These are phyloP conservation scores for Lentinula novae-zelandiae DNA, from an alignment of 1,284 basidiomycete species.

Conservation along the genomic window DNA sequence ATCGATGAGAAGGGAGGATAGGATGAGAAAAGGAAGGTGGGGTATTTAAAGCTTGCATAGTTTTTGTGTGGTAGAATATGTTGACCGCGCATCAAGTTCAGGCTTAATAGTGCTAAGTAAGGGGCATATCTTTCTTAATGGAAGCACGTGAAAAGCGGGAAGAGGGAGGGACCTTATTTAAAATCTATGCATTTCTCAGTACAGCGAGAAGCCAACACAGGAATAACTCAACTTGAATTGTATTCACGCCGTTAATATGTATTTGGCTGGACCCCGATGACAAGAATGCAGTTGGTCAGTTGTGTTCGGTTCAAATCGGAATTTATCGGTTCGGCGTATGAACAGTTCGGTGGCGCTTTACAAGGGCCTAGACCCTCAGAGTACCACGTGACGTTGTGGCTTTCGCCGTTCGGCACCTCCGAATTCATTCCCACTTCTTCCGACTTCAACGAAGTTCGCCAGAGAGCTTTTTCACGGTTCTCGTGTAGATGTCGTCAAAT, in stretches of 20 bases:
- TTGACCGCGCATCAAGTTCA: neutral
- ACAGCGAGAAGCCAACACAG: neutral
- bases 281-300: no score
- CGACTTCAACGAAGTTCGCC: neutral
- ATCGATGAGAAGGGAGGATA: neutral
- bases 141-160: neutral
- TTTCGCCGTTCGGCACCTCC: neutral
- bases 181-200: neutral
- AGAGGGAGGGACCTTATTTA: neutral
- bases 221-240: neutral
- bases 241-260: neutral
- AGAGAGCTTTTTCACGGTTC: conserved; percentile 9
- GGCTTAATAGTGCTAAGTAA: neutral
- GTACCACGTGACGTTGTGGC: no score
- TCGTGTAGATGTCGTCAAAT: conserved; percentile 55
- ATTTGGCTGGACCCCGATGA: neutral
- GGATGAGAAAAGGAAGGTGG: conserved; percentile 5
- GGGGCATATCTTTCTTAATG: neutral
- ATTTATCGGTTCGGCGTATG: no score
- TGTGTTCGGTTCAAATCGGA: no score
- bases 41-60: conserved; percentile 2
- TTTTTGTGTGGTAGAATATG: neutral
- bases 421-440: neutral
- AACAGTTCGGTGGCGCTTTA: neutral
- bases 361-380: neutral